Evolutionary conservation across 768 basidiomycete genomes (phyloP).

Genomic region (Piloderma croceum): DNA sequence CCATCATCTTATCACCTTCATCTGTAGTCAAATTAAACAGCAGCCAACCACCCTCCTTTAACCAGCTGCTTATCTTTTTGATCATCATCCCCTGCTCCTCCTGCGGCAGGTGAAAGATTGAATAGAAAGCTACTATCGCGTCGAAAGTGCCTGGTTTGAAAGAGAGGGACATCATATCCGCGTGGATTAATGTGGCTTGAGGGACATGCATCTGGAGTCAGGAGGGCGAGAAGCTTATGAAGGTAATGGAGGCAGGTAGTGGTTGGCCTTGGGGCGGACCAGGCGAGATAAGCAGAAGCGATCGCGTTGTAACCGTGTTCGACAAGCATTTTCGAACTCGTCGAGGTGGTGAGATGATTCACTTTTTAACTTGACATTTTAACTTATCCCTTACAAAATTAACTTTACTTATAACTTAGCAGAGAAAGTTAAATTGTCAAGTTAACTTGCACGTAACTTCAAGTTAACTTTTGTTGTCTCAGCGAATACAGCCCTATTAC

Average conservation of each 20-base stretch:
- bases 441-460: too few relatives aligned
- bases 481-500: too few relatives aligned
- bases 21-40: slow-evolving; percentile 16
- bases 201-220: slow-evolving; percentile 19
- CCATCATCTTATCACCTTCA: slow-evolving; percentile 14
- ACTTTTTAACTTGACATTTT: too few relatives aligned
- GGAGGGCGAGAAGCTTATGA: slow-evolving; percentile 12
- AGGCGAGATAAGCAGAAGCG: slow-evolving; percentile 10
- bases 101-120: slow-evolving; percentile 23
- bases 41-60: slow-evolving; percentile 23
- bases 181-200: slow-evolving; percentile 19
- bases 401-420: too few relatives aligned
- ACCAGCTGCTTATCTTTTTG: slow-evolving; percentile 21
- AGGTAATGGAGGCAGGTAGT: slow-evolving; percentile 15
- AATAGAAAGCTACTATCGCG: slow-evolving; percentile 25
- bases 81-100: slow-evolving; percentile 25
- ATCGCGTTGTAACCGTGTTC: slow-evolving; percentile 14
- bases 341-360: too few relatives aligned
- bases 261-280: slow-evolving; percentile 19
- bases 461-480: too few relatives aligned
- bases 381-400: too few relatives aligned
- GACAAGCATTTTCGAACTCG: slow-evolving; percentile 3
- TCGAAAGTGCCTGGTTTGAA: slow-evolving; percentile 15
- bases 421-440: too few relatives aligned
- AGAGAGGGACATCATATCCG: slow-evolving; percentile 22